phyloP scores from a whole-genome alignment of 2,329 filamentous ascomycete species.

The Cucurbitaria berberidis region DNA sequence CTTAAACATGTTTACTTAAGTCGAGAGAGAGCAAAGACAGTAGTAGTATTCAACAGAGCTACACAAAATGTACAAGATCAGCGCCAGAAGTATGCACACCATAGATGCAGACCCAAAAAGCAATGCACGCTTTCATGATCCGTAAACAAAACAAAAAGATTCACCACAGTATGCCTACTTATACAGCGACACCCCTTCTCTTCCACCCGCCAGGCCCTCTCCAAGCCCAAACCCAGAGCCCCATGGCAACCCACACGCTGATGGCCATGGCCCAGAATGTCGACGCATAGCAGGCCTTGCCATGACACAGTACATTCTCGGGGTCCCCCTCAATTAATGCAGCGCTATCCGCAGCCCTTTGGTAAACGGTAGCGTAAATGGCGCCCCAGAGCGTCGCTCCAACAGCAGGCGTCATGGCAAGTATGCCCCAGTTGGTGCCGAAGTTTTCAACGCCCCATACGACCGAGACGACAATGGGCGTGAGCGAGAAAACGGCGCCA shows the following conservation, averaged over 20 bases:
- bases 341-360: conserved; percentile 63
- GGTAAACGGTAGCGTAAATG: conserved; percentile 83
- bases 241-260: conserved; percentile 79
- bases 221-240: conserved; percentile 79
- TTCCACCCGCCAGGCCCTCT: conserved; percentile 78
- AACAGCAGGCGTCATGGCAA: conserved; percentile 87
- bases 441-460: conserved; percentile 99
- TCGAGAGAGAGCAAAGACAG: neutral
- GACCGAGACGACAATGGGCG: conserved; percentile 91
- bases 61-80: neutral
- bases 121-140: neutral
- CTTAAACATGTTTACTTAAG: too few relatives aligned
- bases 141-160: neutral
- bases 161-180: neutral
- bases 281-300: conserved; percentile 76
- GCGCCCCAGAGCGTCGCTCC: conserved; percentile 90
- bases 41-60: neutral
- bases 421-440: conserved; percentile 95
- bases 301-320: conserved; percentile 73
- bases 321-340: conserved; percentile 43
- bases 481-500: conserved; percentile 86
- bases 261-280: conserved; percentile 87
- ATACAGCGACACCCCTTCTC: conserved; percentile 74
- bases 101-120: neutral
- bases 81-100: neutral